Percentiles rank a stretch among this genome's conserved stretches.
These are phyloP conservation scores for Xylaria arbuscula DNA, from an alignment of 2,329 filamentous ascomycete species.

Conservation along the genomic window DNA sequence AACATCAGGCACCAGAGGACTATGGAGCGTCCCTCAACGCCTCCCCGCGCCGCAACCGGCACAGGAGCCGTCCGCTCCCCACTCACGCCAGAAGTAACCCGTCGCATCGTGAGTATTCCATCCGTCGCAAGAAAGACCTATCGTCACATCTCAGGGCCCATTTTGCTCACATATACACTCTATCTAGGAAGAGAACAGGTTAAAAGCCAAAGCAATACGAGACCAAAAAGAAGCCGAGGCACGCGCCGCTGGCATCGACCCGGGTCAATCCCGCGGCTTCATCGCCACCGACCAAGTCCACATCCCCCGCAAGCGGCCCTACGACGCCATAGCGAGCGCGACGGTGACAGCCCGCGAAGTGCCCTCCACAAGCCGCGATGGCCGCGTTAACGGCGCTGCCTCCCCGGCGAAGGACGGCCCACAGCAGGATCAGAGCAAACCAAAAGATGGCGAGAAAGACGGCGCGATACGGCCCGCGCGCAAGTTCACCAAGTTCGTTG, in stretches of 20 bases:
- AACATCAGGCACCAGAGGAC: background rate
- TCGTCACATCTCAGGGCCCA: background rate
- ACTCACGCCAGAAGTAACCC: conserved; percentile 65
- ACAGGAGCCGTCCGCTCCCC: conserved; percentile 55
- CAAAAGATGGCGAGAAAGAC: conserved; percentile 42
- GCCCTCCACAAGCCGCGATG: conserved; percentile 76
- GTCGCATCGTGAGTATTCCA: conserved; percentile 62
- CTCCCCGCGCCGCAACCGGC: conserved; percentile 51
- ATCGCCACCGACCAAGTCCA: conserved; percentile 74
- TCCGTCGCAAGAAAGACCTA: background rate
- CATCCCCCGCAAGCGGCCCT: conserved; percentile 75
- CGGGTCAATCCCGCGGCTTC: conserved; percentile 68
- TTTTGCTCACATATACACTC: background rate
- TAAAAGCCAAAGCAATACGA: conserved; percentile 88
- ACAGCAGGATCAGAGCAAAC: too few species aligned
- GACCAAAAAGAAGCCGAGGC: conserved; percentile 76
- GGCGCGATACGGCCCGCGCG: conserved; percentile 76
- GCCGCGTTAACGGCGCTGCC: conserved; percentile 58
- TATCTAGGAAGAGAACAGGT: conserved; percentile 83
- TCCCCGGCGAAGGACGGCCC: conserved; percentile 45
- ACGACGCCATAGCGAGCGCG: conserved; percentile 68
- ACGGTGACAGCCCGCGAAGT: conserved; percentile 36
- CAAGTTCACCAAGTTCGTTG: conserved; percentile 94
- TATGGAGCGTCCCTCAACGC: conserved; percentile 63
- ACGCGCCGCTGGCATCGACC: conserved; percentile 56